phyloP scores from a whole-genome alignment of 257 asterid species.

The Paraleonurus japonicus region DNA sequence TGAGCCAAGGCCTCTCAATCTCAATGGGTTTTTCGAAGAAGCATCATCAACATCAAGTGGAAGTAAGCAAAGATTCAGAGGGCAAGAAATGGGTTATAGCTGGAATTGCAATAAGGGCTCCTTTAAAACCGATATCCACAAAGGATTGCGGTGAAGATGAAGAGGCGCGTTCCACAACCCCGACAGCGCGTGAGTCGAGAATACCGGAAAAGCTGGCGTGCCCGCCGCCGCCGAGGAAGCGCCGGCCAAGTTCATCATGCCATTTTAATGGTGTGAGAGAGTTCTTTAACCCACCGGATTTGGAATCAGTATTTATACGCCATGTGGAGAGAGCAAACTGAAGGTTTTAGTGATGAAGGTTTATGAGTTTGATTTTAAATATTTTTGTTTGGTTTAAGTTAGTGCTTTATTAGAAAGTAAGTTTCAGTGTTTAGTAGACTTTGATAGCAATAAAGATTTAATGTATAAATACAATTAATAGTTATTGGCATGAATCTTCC shows the following conservation, averaged over 20 bases:
- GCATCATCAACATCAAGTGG: constrained; percentile 47
- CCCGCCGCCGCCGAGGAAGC: constrained; percentile 88
- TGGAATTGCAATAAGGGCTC: constrained; percentile 58
- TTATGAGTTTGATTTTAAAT: neutral
- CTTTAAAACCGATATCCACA: constrained; percentile 53
- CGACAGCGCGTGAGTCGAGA: constrained; percentile 64
- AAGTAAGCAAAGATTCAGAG: constrained; percentile 45
- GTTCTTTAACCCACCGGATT: constrained; percentile 75
- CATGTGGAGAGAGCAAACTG: constrained; percentile 61
- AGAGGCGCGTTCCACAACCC: constrained; percentile 58
- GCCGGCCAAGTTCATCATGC: constrained; percentile 53
- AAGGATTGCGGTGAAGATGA: constrained; percentile 39
- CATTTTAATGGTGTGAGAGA: constrained; percentile 56
- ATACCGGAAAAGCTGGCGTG: constrained; percentile 67
- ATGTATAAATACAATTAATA: constrained; percentile 36
- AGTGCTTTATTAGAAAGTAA: constrained; percentile 15
- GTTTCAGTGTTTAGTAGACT: constrained; percentile 23
- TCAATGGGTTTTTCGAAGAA: constrained; percentile 71
- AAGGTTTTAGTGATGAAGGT: constrained; percentile 20
- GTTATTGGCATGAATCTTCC: constrained; percentile 18
- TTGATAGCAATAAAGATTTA: constrained; percentile 23
- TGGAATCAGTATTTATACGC: constrained; percentile 68
- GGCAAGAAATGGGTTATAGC: constrained; percentile 68
- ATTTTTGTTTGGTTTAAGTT: constrained; percentile 12
- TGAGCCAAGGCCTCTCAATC: neutral